Base-by-base conservation (phyloP, 108 stramenopile genomes). In the Pelagomonas calceolata region DNA sequence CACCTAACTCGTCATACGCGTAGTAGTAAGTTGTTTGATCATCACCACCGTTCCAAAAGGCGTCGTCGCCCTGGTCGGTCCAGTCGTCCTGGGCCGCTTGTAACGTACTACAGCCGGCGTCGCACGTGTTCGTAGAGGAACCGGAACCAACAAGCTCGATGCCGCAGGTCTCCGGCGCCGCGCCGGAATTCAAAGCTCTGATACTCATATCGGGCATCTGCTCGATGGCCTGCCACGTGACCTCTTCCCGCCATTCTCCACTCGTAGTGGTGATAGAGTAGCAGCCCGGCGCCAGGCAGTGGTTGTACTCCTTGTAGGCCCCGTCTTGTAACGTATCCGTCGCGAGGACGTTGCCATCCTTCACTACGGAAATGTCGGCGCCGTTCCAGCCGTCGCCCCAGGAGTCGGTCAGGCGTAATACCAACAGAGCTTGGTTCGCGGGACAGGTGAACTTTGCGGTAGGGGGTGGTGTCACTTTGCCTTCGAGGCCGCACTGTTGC, bases 211-310 rank as follows among this genome's bases (percentile, higher is more conserved):
- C 90, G 32, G 82, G 82, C 26, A 70, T 60, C 39, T 84, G 46
- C 21, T 87, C 84, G 33, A 83, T 79, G 33, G 92, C 51, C 73
- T 94, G 91, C 93, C 93, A 94, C 14, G 85, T 86, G 0, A 91
- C 85, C 81, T 94, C 93, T 67, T 91, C 89, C 30, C 93, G 90
- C 93, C 93, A 94, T 9, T 81, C 74, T 15, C 93, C 93, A 65
- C 87, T 88, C 34, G 75, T 35, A 29, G 89, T 81, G 31, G 76
- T 66, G n/a, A 89, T 86, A 44, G 79, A 80, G 73, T 91, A 92
- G 77, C 93, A 94, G 29, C 78, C 70, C 0, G 85, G 78, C 66
- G 80, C 72, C 21, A 94, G 85, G 76, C 93, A 94, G 51, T 60
- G 29, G 51, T 17, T 1, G 26, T 26, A 60, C 51, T 60, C 51